Conservation (phyloP, 306 rosid genomes). For the Cicer chorassanicum region DNA sequence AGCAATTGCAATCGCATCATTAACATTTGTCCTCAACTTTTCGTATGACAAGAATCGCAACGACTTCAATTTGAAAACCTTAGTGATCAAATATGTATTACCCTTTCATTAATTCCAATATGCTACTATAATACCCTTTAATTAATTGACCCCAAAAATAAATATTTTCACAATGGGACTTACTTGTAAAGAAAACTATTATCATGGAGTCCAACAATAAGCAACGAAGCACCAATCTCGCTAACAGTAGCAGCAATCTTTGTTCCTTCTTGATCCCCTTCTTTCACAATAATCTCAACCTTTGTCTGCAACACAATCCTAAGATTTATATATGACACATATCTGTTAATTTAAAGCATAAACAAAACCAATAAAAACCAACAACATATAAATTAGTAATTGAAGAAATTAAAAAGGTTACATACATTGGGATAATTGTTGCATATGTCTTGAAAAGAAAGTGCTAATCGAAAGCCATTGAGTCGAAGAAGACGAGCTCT, state of each 20-base stretch:
- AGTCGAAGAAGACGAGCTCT: slow-evolving; percentile 69
- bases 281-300: slow-evolving; percentile 88
- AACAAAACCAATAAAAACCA: not conserved
- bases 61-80: too few relatives aligned
- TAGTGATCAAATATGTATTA: not conserved
- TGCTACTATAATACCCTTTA: not conserved
- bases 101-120: not conserved
- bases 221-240: slow-evolving; percentile 75
- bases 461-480: slow-evolving; percentile 77
- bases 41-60: too few relatives aligned
- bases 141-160: slow-evolving; percentile 9
- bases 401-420: not conserved
- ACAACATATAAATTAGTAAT: not conserved
- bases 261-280: slow-evolving; percentile 76
- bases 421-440: slow-evolving; percentile 71
- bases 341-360: slow-evolving; percentile 41
- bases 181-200: slow-evolving; percentile 93
- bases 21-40: not conserved
- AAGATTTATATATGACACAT: slow-evolving; percentile 53
- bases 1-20: not conserved
- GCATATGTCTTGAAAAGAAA: slow-evolving; percentile 82
- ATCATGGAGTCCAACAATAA: slow-evolving; percentile 90
- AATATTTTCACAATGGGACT: slow-evolving; percentile 37
- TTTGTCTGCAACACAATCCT: slow-evolving; percentile 85
- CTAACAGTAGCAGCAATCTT: slow-evolving; percentile 66